A percentile compares a stretch with the other conserved stretches of the same genome.
These are phyloP conservation scores for Lentinula raphanica DNA, from an alignment of 768 basidiomycete genomes.

Conservation along the genomic window DNA sequence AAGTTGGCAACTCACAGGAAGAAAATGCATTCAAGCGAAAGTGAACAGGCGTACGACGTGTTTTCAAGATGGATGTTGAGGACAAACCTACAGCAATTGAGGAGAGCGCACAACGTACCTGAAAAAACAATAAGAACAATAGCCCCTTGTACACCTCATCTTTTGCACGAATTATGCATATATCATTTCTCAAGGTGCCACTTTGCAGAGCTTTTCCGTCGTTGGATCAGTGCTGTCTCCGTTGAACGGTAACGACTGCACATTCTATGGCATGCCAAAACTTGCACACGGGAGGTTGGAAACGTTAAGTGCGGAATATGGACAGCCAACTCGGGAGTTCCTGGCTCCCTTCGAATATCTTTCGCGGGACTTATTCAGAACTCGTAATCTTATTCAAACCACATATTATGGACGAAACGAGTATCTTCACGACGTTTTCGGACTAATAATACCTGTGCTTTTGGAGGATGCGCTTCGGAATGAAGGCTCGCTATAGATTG, in stretches of 20 bases:
- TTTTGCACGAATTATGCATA: not conserved
- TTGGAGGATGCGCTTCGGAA: not conserved
- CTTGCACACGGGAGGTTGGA: not conserved
- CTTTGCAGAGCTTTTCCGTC: not conserved
- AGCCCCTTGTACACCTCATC: not conserved
- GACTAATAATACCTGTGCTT: constrained; percentile 3
- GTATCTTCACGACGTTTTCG: constrained; percentile 1
- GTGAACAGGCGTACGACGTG: too few species aligned
- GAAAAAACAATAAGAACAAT: too few species aligned
- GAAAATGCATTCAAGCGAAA: too few species aligned
- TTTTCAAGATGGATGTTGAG: too few species aligned
- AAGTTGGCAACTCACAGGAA: too few species aligned
- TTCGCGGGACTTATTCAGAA: not conserved
- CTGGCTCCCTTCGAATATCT: not conserved
- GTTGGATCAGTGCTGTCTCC: not conserved
- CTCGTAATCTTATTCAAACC: not conserved
- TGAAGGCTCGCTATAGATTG: not conserved
- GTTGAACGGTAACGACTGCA: not conserved
- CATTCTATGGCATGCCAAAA: not conserved
- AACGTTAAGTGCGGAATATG: not conserved
- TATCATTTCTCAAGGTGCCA: not conserved
- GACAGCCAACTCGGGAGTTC: not conserved
- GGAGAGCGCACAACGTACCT: too few species aligned
- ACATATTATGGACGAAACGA: not conserved
- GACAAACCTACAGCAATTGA: too few species aligned